Evolutionary conservation across 2,329 filamentous ascomycete genomes (phyloP).

Genomic region (Fusarium tjaetaba): DNA sequence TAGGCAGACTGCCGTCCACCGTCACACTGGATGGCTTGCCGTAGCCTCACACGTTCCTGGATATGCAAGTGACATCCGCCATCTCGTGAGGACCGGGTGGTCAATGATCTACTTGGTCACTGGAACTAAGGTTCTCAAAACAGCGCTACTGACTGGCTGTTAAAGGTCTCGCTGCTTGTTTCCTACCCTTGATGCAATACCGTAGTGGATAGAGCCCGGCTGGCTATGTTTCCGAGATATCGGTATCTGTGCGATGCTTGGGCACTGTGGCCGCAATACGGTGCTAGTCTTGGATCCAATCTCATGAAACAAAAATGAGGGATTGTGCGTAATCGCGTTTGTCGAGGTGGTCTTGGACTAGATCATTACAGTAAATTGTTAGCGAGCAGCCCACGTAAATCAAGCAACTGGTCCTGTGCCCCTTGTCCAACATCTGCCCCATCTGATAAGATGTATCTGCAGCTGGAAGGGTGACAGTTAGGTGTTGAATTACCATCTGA

Average conservation of each 20-base stretch:
- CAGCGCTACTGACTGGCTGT: conserved; percentile 33
- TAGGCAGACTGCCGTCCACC: conserved; percentile 43
- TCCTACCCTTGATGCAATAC: conserved; percentile 23
- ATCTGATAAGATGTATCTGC: conserved; percentile 28
- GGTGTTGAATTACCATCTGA: neutral
- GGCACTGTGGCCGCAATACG: conserved; percentile 10
- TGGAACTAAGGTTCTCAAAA: conserved; percentile 34
- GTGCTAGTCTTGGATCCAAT: neutral
- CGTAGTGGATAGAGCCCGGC: conserved; percentile 39
- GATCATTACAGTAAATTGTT: neutral
- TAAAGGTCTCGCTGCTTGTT: conserved; percentile 19
- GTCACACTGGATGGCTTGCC: conserved; percentile 44
- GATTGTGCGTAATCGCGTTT: neutral
- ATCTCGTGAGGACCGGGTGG: conserved; percentile 39
- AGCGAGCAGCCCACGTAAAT: neutral
- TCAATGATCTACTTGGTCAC: conserved; percentile 33
- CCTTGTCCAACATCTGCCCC: conserved; percentile 2
- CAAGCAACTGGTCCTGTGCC: conserved; percentile 8
- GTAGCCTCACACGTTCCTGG: conserved; percentile 47
- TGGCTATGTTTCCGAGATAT: conserved; percentile 44
- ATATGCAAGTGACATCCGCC: conserved; percentile 43
- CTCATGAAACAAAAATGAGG: conserved; percentile 6
- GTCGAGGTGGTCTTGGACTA: neutral
- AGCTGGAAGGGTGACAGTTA: neutral
- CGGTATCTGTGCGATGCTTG: conserved; percentile 36